Conservation (phyloP, 2,329 filamentous ascomycete genomes). For the Fusarium aywerte region DNA sequence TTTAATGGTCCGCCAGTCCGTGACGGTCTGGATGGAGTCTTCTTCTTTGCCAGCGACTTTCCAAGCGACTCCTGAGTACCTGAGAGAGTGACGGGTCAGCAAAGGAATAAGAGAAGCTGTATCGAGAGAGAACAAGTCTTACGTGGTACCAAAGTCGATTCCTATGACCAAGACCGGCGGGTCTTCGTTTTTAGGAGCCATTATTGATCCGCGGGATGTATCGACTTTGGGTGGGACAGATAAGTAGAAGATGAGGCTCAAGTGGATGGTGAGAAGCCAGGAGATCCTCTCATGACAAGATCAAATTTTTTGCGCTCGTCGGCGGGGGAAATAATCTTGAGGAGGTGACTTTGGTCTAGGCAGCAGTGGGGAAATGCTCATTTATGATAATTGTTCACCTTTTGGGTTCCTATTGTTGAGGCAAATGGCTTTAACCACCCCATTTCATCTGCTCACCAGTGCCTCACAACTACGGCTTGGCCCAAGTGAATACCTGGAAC, state of each 20-base stretch:
- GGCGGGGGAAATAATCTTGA: background rate
- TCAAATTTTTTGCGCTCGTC: background rate
- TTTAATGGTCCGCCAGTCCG: constrained; percentile 44
- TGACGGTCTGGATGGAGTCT: constrained; percentile 47
- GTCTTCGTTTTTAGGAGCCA: background rate
- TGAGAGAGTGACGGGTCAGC: constrained; percentile 28
- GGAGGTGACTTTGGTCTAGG: background rate
- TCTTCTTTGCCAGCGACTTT: constrained; percentile 42
- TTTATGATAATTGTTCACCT: background rate
- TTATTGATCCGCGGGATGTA: background rate
- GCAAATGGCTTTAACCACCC: background rate
- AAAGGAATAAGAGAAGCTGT: background rate
- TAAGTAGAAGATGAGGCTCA: background rate
- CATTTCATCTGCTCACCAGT: background rate
- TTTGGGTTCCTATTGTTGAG: background rate
- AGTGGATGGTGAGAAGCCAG: background rate
- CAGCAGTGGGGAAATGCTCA: background rate
- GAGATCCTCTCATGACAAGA: background rate
- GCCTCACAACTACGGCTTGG: background rate
- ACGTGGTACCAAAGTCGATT: constrained; percentile 35
- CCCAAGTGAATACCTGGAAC: background rate
- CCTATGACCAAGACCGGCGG: constrained; percentile 19
- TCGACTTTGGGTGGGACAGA: no score
- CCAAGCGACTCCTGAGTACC: constrained; percentile 57
- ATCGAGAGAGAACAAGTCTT: background rate